Percentiles rank a stretch among this genome's conserved stretches.
phyloP scores from a whole-genome alignment of 2,329 filamentous ascomycete species.

The Aspergillus tubingensis region DNA sequence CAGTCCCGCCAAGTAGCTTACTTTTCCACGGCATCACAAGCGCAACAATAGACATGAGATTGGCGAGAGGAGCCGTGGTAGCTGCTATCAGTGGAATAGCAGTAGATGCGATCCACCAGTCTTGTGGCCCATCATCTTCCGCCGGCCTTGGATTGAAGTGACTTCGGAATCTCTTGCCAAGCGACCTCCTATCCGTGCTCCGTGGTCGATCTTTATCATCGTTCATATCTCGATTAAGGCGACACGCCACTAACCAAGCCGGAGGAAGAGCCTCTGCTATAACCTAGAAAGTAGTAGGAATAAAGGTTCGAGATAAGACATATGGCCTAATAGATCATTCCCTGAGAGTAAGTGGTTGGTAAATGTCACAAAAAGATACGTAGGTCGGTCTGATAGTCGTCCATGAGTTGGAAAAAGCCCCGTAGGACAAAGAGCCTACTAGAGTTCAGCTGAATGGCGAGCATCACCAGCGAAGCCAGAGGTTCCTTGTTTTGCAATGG shows the following conservation, averaged over 20 bases:
- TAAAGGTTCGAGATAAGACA: not conserved
- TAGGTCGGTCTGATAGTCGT: not conserved
- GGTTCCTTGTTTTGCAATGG: not conserved
- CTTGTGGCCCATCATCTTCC: conserved; percentile 47
- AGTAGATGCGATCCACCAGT: conserved; percentile 55
- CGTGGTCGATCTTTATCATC: not conserved
- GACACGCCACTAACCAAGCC: not conserved
- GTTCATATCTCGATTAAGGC: not conserved
- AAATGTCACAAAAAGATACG: not conserved
- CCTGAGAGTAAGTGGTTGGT: not conserved
- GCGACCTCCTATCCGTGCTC: not conserved
- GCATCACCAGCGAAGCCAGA: not conserved
- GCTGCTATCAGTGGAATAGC: conserved; percentile 76
- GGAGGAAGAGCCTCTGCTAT: not conserved
- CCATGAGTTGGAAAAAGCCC: not conserved
- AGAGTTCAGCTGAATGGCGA: not conserved
- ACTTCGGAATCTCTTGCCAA: conserved; percentile 13
- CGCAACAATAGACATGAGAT: conserved; percentile 82
- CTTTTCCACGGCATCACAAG: conserved; percentile 77
- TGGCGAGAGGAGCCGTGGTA: conserved; percentile 81
- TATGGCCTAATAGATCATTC: not conserved
- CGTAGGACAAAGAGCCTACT: not conserved
- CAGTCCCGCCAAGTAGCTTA: conserved; percentile 45
- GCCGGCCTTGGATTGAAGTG: conserved; percentile 39
- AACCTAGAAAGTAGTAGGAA: too few species aligned